Conservation (phyloP, 108 stramenopile species). For the Aureococcus anophagefferens region DNA sequence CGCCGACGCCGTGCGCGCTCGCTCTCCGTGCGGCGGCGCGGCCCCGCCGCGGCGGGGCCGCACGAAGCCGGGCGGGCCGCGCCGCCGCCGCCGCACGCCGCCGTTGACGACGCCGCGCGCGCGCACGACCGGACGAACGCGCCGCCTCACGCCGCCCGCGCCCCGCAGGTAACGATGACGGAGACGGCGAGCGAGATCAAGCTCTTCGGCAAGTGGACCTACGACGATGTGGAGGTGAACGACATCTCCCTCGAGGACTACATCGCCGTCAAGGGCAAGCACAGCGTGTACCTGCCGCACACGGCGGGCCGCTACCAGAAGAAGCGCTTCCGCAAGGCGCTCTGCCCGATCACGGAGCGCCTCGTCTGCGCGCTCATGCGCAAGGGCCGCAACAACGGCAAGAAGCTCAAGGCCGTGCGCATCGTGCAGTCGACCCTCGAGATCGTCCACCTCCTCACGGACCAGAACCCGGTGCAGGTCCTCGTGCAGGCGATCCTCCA, state of each 20-base stretch:
- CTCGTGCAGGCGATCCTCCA: constrained; percentile 99
- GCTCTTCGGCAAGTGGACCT: constrained; percentile 93
- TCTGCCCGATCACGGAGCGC: constrained; percentile 98
- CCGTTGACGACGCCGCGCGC: too few relatives aligned
- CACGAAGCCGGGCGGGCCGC: too few relatives aligned
- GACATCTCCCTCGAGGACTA: constrained; percentile 98
- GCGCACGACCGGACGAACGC: too few relatives aligned
- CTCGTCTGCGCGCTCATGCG: constrained; percentile 94
- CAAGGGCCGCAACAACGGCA: constrained; percentile 96
- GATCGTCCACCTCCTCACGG: constrained; percentile 97
- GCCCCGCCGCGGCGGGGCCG: too few relatives aligned
- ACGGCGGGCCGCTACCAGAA: constrained; percentile 99
- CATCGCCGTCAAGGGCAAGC: constrained; percentile 92
- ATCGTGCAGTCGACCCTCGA: constrained; percentile 98
- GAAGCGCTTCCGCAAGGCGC: constrained; percentile 99
- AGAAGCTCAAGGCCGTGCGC: constrained; percentile 97
- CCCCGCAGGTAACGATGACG: not conserved
- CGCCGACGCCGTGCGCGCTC: too few relatives aligned
- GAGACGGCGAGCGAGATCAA: constrained; percentile 69
- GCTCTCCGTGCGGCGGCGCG: too few relatives aligned
- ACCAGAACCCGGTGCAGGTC: constrained; percentile 99
- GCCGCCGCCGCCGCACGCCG: too few relatives aligned
- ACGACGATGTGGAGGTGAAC: constrained; percentile 92
- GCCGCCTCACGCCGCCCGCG: too few relatives aligned
- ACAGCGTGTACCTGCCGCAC: constrained; percentile 97